Percentiles rank a stretch among this genome's conserved stretches.
These are phyloP conservation scores for Monilinia fructigena DNA, from an alignment of 2,329 filamentous ascomycete genomes.

Conservation along the genomic window DNA sequence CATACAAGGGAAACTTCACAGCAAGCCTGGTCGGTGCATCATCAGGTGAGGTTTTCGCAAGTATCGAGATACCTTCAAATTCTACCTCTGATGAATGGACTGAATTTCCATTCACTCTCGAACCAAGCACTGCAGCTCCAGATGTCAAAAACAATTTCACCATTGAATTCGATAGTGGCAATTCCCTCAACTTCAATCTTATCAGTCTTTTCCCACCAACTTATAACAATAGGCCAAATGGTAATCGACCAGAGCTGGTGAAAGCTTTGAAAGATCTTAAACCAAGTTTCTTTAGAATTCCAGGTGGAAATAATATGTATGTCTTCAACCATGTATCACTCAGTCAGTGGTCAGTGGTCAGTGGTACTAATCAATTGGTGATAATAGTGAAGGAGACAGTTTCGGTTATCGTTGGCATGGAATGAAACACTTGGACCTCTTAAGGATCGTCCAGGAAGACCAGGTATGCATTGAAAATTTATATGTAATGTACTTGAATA, in stretches of 20 bases:
- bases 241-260: slow-evolving; percentile 55
- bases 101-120: slow-evolving; percentile 20
- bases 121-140: slow-evolving; percentile 26
- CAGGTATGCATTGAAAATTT: slow-evolving; percentile 44
- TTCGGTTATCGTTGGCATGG: slow-evolving; percentile 39
- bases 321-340: slow-evolving; percentile 22
- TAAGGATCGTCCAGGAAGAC: slow-evolving; percentile 40
- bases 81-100: slow-evolving; percentile 30
- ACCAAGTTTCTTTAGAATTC: slow-evolving; percentile 59
- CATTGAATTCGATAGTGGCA: slow-evolving; percentile 49
- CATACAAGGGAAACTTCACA: slow-evolving; percentile 23
- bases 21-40: slow-evolving; percentile 27
- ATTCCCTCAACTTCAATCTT: slow-evolving; percentile 54
- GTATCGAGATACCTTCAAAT: slow-evolving; percentile 27
- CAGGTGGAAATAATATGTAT: slow-evolving; percentile 62
- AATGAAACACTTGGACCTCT: slow-evolving; percentile 46
- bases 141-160: slow-evolving; percentile 54
- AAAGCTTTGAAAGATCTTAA: slow-evolving; percentile 52
- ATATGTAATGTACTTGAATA: not conserved
- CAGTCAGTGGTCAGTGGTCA: slow-evolving; percentile 15
- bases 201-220: slow-evolving; percentile 61
- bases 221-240: slow-evolving; percentile 56
- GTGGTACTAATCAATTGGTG: slow-evolving; percentile 33
- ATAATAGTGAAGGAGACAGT: slow-evolving; percentile 33
- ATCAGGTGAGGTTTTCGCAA: slow-evolving; percentile 30